A percentile compares a stretch with the other conserved stretches of the same genome.
These are phyloP conservation scores for Posidonia australis DNA, from an alignment of 106 monocot genomes.

Conservation along the genomic window DNA sequence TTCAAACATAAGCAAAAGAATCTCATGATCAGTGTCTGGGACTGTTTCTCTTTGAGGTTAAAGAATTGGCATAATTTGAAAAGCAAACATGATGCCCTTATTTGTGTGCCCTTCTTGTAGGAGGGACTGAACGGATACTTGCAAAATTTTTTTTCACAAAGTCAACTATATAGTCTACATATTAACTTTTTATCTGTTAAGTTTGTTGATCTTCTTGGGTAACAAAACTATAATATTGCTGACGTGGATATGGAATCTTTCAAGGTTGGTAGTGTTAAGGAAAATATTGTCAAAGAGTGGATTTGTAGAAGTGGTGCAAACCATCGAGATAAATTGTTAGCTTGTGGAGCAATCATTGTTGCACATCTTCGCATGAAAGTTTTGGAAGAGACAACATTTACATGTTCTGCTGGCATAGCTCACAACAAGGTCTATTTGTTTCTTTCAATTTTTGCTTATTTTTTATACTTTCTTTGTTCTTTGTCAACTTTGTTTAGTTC, in stretches of 20 bases:
- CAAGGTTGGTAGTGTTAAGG: slow-evolving; percentile 34
- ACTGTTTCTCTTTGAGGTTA: no score
- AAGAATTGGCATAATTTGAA: no score
- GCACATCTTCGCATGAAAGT: slow-evolving; percentile 66
- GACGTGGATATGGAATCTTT: slow-evolving; percentile 11
- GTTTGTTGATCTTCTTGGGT: neutral
- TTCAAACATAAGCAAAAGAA: no score
- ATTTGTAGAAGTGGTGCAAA: slow-evolving; percentile 43
- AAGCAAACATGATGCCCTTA: no score
- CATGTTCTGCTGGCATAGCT: slow-evolving; percentile 98
- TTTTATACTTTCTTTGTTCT: neutral
- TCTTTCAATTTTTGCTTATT: neutral
- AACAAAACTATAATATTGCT: slow-evolving; percentile 6
- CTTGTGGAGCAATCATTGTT: slow-evolving; percentile 91
- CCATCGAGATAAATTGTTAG: slow-evolving; percentile 63
- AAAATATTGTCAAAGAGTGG: slow-evolving; percentile 53
- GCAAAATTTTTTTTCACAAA: no score
- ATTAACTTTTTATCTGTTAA: neutral
- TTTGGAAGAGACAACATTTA: slow-evolving; percentile 64
- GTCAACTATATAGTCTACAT: no score
- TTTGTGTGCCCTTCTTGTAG: no score
- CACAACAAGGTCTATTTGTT: slow-evolving; percentile 74
- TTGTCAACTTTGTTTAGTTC: neutral
- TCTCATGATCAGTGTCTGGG: no score
- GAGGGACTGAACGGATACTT: no score